Evolutionary conservation across 2,329 filamentous ascomycete genomes (phyloP).

Genomic region (Phaeosphaeriaceae sp.): DNA sequence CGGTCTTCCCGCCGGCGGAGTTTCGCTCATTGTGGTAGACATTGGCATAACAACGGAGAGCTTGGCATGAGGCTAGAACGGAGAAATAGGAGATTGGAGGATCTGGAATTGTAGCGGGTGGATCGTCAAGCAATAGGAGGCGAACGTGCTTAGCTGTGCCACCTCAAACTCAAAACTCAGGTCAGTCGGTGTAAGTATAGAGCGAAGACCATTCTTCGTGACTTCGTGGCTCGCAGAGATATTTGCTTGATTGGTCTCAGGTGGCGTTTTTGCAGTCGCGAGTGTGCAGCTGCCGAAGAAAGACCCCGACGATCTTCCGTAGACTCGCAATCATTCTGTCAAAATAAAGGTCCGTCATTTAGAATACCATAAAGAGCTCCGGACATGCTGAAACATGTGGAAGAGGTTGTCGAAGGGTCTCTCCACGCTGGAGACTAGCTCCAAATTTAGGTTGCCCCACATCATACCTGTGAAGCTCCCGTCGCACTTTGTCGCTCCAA

Average conservation of each 20-base stretch:
- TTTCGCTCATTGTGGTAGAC: constrained; percentile 15
- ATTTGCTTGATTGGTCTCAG: background rate
- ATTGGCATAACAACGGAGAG: constrained; percentile 9
- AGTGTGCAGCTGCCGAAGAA: background rate
- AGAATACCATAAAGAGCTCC: too few species aligned
- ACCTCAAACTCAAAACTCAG: background rate
- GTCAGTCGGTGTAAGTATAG: too few species aligned
- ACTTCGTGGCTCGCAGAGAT: background rate
- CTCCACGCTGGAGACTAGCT: background rate
- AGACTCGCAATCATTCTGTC: too few species aligned
- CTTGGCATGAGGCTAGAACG: constrained; percentile 23
- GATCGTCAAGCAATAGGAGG: constrained; percentile 2
- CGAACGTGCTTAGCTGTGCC: background rate
- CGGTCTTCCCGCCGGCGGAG: constrained; percentile 25
- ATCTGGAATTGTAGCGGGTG: background rate
- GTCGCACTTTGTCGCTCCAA: background rate
- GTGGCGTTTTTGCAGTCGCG: background rate
- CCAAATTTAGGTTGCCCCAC: background rate
- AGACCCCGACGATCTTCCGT: background rate
- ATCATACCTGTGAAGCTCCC: background rate
- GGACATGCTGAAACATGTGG: background rate
- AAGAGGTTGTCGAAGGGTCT: too few species aligned
- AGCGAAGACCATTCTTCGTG: too few species aligned
- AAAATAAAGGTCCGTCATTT: too few species aligned
- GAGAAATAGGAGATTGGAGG: constrained; percentile 37